Evolutionary conservation across 495 filamentous ascomycete species (phyloP).

Genomic region (Polyplosphaeria fusca): DNA sequence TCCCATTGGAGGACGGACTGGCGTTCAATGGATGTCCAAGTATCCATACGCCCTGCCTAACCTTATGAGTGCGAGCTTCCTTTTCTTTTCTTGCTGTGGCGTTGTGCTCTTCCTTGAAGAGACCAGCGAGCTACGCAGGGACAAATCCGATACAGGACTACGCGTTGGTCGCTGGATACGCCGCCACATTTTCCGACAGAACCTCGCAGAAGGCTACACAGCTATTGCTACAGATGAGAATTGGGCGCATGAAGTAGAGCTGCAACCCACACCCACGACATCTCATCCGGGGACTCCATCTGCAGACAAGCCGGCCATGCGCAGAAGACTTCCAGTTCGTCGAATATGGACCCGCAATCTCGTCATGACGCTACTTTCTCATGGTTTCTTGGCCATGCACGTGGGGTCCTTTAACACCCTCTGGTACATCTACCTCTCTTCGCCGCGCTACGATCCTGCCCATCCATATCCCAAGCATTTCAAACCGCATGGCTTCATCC

Average conservation of each 20-base stretch:
- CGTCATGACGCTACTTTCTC: constrained; percentile 57
- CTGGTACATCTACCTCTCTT: constrained; percentile 69
- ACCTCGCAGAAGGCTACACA: constrained; percentile 11
- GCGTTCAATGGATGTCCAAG: constrained; percentile 61
- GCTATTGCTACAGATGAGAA: constrained; percentile 18
- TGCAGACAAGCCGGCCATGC: constrained; percentile 20
- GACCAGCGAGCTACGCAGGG: constrained; percentile 43
- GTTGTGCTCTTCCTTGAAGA: constrained; percentile 70
- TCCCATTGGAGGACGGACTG: constrained; percentile 47
- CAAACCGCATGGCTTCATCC: constrained; percentile 51
- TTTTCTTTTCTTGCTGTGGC: constrained; percentile 52
- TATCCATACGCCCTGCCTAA: constrained; percentile 78
- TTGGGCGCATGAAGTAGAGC: constrained; percentile 10
- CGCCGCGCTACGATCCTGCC: constrained; percentile 52
- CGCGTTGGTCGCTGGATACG: constrained; percentile 24
- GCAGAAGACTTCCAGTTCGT: constrained; percentile 58
- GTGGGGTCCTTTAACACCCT: constrained; percentile 72
- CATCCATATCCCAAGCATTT: constrained; percentile 35
- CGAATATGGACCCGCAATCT: constrained; percentile 63
- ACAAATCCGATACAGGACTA: constrained; percentile 27
- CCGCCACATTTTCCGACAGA: constrained; percentile 19
- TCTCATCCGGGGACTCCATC: constrained; percentile 34
- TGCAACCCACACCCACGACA: constrained; percentile 27
- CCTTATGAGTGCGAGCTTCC: constrained; percentile 65
- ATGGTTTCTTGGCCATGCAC: constrained; percentile 69